These are phyloP conservation scores for Plasmodium relictum DNA, from an alignment of 169 alveolate species.

Conservation along the genomic window DNA sequence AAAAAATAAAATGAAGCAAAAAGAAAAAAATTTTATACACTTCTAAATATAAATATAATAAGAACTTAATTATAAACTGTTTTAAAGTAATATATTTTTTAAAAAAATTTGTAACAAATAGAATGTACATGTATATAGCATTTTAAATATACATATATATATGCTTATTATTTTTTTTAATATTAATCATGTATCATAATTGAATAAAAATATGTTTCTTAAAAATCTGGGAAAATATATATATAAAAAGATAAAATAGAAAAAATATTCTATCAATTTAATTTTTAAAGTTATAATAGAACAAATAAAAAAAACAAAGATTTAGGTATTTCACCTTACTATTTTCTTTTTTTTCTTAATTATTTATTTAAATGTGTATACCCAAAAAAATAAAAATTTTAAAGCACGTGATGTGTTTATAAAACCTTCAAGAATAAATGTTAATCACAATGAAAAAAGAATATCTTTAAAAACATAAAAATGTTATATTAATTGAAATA, in stretches of 20 bases:
- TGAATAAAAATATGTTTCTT: neutral
- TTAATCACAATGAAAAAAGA: no score
- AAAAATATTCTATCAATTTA: neutral
- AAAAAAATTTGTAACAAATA: neutral
- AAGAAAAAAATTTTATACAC: slow-evolving; percentile 5
- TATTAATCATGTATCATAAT: neutral
- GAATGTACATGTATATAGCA: neutral
- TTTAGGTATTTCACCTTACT: neutral
- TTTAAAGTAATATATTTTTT: neutral
- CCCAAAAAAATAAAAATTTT: no score
- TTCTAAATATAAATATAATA: neutral
- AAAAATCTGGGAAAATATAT: neutral
- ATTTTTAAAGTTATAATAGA: neutral
- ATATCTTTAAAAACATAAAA: no score
- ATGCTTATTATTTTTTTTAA: neutral
- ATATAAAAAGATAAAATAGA: neutral
- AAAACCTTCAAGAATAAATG: no score
- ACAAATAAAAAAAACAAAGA: no score
- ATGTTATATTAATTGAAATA: no score
- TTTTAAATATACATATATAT: neutral
- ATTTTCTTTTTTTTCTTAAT: no score
- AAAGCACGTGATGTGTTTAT: no score
- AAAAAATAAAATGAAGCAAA: slow-evolving; percentile 5
- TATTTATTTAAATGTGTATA: neutral
- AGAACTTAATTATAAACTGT: slow-evolving; percentile 1